Base-by-base conservation (phyloP, 305 asterid species). In the Solanum aculeatissimum region DNA sequence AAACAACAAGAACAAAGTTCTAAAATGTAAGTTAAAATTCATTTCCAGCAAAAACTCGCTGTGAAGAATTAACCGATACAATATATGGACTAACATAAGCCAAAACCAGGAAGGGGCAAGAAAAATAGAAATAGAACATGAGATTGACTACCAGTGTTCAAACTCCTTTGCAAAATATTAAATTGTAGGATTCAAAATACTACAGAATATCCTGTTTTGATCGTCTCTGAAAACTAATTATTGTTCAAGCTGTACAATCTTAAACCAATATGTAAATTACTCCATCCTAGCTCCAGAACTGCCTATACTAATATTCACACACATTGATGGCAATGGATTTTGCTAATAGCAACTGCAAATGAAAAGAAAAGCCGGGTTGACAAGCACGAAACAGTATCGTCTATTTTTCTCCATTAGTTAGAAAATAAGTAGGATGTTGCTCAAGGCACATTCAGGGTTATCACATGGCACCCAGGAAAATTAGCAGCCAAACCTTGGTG, bases 251-350 rank as follows among this genome's bases (percentile, higher is more conserved):
- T 84, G 40, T 84, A 84, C 86, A 84, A 62, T 55, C 86, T 75
- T 84, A 45, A 27, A 84, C 86, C 66, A 62, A n/a, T 77, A 55
- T 35, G 83, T 84, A 84, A 84, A 77, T 81, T 84, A 84, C 83
- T 45, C 83, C 85, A 85, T 53, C 49, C 65, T 51, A 78, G 66
- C 19, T 78, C 66, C 62, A 29, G 63, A 53, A 53, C 32, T 78
- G 82, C 66, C 82, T 78, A 78, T 78, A 54, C 32, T 78, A 78
- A 51, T 51, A 77, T 51, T 53, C 82, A 78, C 82, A 78, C 32
- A 53, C 65, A 78, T 51, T 78, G 82, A 53, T 16, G n/a, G 82
- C 62, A 75, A 49, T 75, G 45, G 45, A 49, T 75, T 75, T 29
- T 78, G 82, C 45, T 18, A 78, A 18, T 51, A 77, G 82, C 66